Evolutionary conservation across 179 eudicot species (phyloP), one percentile per base, ranked within the genome.

Genomic region (Vitellaria paradoxa): DNA sequence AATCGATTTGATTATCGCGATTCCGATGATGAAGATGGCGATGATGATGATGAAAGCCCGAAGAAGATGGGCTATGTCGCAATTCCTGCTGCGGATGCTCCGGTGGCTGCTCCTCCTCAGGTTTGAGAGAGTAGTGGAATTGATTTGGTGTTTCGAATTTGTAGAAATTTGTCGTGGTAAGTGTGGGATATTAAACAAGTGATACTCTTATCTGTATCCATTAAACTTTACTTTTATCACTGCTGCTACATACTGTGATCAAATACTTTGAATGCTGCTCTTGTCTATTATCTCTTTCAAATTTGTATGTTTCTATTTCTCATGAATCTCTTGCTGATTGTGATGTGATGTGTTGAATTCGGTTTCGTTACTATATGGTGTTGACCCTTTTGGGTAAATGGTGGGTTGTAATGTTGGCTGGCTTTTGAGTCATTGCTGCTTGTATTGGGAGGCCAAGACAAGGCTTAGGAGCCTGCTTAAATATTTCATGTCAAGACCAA

Each of bases 11-110:
- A 81, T 8, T 49, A 60, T 73, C 89, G 78, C 15, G 92, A 83
- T 24, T 40, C 49, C 0, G 81, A 79, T 14, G 88, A 84, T 9
- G 90, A 80, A 1, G 30, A 56, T 10, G 84, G 80, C 9, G 83
- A 73, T 50, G 91, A 85, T 50, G 91, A 85, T 45, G 82, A 90
- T 53, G 84, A 70, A 56, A 85, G 85, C 71, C 87, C 86, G 5
- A 92, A 90, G 87, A 90, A 90, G 86, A 68, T 79, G 60, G 86
- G 86, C 0, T 86, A 84, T 30, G 87, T 85, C 5, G 84, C 78
- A 14, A 85, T 92, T 70, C 84, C 91, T 8, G 82, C 81, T 24
- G 89, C 88, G 6, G 85, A 84, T 42, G 71, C 78, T 30, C 72
- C 82, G 18, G 73, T 65, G 13, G 56, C 71, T 4, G 80, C 70